phyloP scores from a whole-genome alignment of 2,329 filamentous ascomycete species.

The Colletotrichum zoysiae region DNA sequence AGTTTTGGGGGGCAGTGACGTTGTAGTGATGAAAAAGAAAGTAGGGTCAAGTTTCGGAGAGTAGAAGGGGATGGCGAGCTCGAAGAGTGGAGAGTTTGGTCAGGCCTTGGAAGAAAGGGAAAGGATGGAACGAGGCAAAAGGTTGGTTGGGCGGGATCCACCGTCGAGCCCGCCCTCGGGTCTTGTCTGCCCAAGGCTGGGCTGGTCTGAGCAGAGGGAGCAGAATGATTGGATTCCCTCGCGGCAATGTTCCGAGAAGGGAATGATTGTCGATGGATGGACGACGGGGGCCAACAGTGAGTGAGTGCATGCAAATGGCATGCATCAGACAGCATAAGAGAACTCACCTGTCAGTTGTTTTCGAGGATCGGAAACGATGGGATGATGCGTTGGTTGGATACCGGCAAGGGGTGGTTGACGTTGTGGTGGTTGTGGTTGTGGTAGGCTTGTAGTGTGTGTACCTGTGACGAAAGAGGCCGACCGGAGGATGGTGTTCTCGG shows the following conservation, averaged over 20 bases:
- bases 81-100: slow-evolving; percentile 36
- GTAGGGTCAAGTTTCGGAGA: slow-evolving; percentile 41
- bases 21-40: slow-evolving; percentile 4
- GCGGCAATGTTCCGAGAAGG: slow-evolving; percentile 3
- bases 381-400: slow-evolving; percentile 40
- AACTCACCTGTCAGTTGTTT: slow-evolving; percentile 21
- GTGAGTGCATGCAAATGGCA: neutral
- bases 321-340: neutral
- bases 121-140: slow-evolving; percentile 33
- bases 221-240: slow-evolving; percentile 15
- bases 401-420: neutral
- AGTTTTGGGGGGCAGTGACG: slow-evolving; percentile 8
- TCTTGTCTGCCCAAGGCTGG: slow-evolving; percentile 28
- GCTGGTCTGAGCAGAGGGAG: slow-evolving; percentile 27
- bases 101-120: slow-evolving; percentile 20
- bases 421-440: slow-evolving; percentile 5
- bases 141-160: slow-evolving; percentile 19
- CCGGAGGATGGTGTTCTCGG: slow-evolving; percentile 7
- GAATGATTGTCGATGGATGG: slow-evolving; percentile 4
- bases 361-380: slow-evolving; percentile 37
- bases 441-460: slow-evolving; percentile 15
- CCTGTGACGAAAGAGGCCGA: slow-evolving; percentile 40
- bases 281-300: neutral
- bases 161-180: slow-evolving; percentile 12
- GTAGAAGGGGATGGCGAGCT: slow-evolving; percentile 41